Percentiles rank a stretch among this genome's conserved stretches.
Conservation (phyloP, 495 filamentous ascomycete genomes). For the Penicilliopsis zonata region DNA sequence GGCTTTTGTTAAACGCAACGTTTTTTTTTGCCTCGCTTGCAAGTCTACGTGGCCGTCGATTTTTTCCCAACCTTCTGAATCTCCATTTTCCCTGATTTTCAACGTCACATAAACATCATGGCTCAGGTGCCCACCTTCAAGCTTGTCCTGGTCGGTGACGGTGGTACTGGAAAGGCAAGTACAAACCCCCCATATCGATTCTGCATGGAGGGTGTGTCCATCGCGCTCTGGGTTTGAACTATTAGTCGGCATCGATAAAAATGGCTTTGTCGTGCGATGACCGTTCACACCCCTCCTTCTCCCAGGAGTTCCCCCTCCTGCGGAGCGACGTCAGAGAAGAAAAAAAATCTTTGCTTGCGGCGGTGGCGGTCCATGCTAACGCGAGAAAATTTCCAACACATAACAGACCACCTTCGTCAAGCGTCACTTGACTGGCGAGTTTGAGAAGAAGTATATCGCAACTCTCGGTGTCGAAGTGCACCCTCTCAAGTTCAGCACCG, state of each 20-base stretch:
- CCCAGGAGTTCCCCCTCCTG: too few relatives aligned
- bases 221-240: background rate
- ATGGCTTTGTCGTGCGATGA: background rate
- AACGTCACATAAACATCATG: slow-evolving; percentile 40
- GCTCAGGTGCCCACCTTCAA: slow-evolving; percentile 75
- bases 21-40: slow-evolving; percentile 9
- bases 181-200: slow-evolving; percentile 1
- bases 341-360: background rate
- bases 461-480: slow-evolving; percentile 99
- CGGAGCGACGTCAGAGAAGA: background rate
- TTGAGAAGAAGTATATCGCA: slow-evolving; percentile 99
- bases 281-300: background rate
- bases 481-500: slow-evolving; percentile 83
- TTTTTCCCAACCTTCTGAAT: slow-evolving; percentile 2
- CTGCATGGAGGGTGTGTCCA: too few relatives aligned
- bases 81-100: slow-evolving; percentile 1
- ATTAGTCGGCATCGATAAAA: background rate
- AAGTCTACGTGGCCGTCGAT: slow-evolving; percentile 3
- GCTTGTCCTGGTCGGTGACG: slow-evolving; percentile 98
- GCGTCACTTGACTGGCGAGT: slow-evolving; percentile 98
- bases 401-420: slow-evolving; percentile 98
- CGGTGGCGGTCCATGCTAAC: slow-evolving; percentile 14
- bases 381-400: slow-evolving; percentile 8
- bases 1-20: slow-evolving; percentile 1
- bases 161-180: slow-evolving; percentile 98